Base-by-base conservation (phyloP, 306 rosid species). In the Cucumis cinereus region DNA sequence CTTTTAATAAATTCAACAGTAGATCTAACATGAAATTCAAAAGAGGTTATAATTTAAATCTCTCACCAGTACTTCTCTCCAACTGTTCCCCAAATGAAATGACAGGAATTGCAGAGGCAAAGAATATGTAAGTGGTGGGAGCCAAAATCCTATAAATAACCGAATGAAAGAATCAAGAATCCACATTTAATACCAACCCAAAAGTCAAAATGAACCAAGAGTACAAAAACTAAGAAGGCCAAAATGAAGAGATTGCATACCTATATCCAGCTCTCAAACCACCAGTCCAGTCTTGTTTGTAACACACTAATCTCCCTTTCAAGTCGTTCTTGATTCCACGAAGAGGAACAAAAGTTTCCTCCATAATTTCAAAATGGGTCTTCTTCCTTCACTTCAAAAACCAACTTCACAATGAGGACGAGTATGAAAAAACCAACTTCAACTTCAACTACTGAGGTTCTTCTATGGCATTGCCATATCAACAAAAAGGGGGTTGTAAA, bases 71-170 rank as follows among this genome's bases (percentile, higher is more conserved):
- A 47, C 80, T 19, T 75, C 93, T 24, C 82, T 89, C 93, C 66
- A 89, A 79, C 45, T 89, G 93, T 85, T 89, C 93, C 40, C 93
- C 91, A 83, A 89, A 89, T 79, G 93, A 89, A 75, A 87, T 87
- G 66, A 87, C 93, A 30, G 91, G 93, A 59, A 89, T 89, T 33
- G 93, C 91, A 0, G 93, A 89, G 55, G 93, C 93, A 78, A 89
- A 89, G 53, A 89, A 89, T 78, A 89, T 89, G 77, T 89, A 89
- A 74, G 93, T 89, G 74, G 93, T 89, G 82, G 93, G 93, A 83
- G 93, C 93, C 90, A 69, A 80, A 82, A 89, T 89, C 89, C 93
- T 89, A 85, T 1, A 78, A 36, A 30, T 30, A 30, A 64, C 16
- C 33, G 17, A 64, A 26, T 22, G 19, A 67, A 56, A 24, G 40